Evolutionary conservation across 495 filamentous ascomycete genomes (phyloP), one percentile per base, ranked within the genome.

Genomic region (Chaetomium cochliodes): DNA sequence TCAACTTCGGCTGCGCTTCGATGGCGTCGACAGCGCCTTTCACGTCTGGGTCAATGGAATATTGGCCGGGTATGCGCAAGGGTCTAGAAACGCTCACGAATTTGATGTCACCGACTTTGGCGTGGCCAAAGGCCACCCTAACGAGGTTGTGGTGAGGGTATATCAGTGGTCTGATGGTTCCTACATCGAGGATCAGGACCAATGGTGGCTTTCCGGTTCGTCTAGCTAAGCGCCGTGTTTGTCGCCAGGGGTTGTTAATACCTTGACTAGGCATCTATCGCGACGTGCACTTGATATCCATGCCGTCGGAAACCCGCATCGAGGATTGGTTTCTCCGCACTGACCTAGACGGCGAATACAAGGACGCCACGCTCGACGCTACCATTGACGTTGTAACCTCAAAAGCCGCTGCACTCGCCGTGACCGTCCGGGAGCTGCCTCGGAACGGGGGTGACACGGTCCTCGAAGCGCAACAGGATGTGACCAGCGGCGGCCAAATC

Each of bases 1-100:
- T 8, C 83, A 87, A 62, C 72, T 84, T n/a, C 78, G 85, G 25
- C 69, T 89, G 39, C 79, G 87, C 18, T 89, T 88, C 59, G 87
- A 89, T 30, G 87, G 87, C 18, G 87, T 89, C 0, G 87, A 88
- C 66, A 86, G 85, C 64, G 84, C 87, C 9, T 89, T 86, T 67
- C 84, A 88, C 65, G 69, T 89, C 42, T 88, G 82, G 81, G 75
- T 89, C 18, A 89, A 89, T 58, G 81, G 80, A 0, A 72, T 76
- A 11, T 71, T 81, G 47, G 76, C 88, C 9, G 87, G 87, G 41
- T 89, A 89, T 66, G 81, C 82, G 16, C 86, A 89, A 68, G 87
- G 87, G 0, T 83, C 84, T 22, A 75, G 87, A 47, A 89, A 88
- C 67, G 77, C 87, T 5, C 74, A 84, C 16, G 87, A 89, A 63